These are phyloP conservation scores for Stephanodiscus minutulus DNA, from an alignment of 108 stramenopile genomes.

Conservation along the genomic window DNA sequence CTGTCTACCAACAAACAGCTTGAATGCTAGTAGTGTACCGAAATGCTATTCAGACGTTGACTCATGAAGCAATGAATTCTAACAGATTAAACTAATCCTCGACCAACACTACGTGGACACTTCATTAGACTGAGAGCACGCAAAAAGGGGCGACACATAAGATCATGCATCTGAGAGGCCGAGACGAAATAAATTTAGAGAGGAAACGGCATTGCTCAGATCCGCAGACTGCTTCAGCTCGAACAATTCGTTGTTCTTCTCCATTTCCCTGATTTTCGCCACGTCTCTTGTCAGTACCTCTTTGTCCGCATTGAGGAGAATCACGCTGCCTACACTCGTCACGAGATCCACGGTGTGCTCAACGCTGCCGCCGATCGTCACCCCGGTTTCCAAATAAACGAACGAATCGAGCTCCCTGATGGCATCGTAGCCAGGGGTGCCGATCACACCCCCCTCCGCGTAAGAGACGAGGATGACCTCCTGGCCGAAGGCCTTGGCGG, in stretches of 20 bases:
- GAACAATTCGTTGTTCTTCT: constrained; percentile 72
- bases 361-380: constrained; percentile 65
- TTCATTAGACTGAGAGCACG: no score
- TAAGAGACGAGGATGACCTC: constrained; percentile 88
- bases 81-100: neutral
- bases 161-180: neutral
- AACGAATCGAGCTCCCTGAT: constrained; percentile 74
- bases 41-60: no score
- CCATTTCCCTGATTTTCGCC: constrained; percentile 74
- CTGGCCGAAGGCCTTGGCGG: constrained; percentile 82
- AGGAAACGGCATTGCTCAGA: constrained; percentile 22
- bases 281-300: constrained; percentile 66
- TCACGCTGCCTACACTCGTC: constrained; percentile 85
- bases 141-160: neutral
- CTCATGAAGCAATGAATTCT: no score
- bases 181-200: constrained; percentile 18
- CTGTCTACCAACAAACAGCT: no score
- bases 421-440: constrained; percentile 83
- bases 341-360: constrained; percentile 87
- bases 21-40: no score
- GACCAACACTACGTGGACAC: neutral
- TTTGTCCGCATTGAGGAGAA: constrained; percentile 75
- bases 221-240: constrained; percentile 25
- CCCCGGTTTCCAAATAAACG: constrained; percentile 85
- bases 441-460: constrained; percentile 64